Evolutionary conservation across 371 early-diverging fungal species (phyloP), one percentile per base, ranked within the genome.

Genomic region (Mortierella sp.): DNA sequence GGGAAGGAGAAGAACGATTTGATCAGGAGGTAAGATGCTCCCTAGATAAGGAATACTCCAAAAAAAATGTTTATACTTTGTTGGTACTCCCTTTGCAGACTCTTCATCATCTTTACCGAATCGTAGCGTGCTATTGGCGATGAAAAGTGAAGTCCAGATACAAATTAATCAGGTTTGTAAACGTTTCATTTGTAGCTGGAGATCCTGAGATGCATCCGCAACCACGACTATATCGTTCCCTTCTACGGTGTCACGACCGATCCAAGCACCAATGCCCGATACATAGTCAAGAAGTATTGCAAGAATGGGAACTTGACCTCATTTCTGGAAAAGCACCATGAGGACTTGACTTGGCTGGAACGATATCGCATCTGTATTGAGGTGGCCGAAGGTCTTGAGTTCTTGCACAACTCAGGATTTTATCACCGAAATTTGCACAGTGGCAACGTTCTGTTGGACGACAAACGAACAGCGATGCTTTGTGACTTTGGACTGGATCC

Each of bases 231-330:
- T 51, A 76, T 76, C 30, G 78, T 76, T 7, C 70, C 66, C 6
- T 76, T 76, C 46, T 76, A 76, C 12, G 78, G 78, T 16, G 70
- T 76, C 16, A 70, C 78, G 3, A 47, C 38, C 4, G 78, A 76
- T 27, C 78, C 78, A 7, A 42, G 19, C 24, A 59, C 66, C 12
- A 70, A 76, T n/a, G 62, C 58, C 51, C 57, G 42, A n/a, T 69
- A 66, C 55, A 76, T 76, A 60, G 78, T 76, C 30, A 76, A 70
- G 78, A 69, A 70, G 55, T 62, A 70, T 41, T 76, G 78, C 52
- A 62, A 56, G 26, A 70, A 70, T 51, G 71, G 78, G 16, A 76
- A 70, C 43, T 42, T 76, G 21, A 57, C 57, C 39, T 34, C 58
- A 13, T 76, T 70, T 38, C 58, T 76, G 49, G 70, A 70, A 23